Evolutionary conservation across 164 flowering plant genomes (phyloP).

Genomic region (Aristolochia contorta): DNA sequence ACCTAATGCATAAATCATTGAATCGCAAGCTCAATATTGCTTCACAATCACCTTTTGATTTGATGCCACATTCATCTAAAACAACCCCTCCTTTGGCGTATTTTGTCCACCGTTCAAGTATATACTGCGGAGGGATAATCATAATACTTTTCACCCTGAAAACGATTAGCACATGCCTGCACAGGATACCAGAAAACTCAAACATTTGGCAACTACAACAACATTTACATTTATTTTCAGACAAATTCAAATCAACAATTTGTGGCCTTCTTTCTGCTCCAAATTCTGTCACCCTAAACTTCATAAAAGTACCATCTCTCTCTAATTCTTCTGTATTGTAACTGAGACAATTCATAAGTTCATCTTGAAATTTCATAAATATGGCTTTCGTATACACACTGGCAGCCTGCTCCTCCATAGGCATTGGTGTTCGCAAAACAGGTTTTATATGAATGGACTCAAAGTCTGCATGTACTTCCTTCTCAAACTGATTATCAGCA

Average conservation of each 20-base stretch:
- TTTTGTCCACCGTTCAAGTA: constrained; percentile 4
- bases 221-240: background rate
- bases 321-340: background rate
- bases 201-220: constrained; percentile 4
- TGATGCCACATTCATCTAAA: background rate
- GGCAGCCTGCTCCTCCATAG: constrained; percentile 1
- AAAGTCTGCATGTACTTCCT: constrained; percentile 5
- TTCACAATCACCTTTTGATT: background rate
- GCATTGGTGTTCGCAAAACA: background rate
- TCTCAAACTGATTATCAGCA: background rate
- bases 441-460: constrained; percentile 1
- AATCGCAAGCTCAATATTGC: background rate
- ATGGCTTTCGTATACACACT: constrained; percentile 1
- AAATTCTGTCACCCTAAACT: background rate
- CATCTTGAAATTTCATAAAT: constrained; percentile 4
- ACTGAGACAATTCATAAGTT: background rate
- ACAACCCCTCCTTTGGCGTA: background rate
- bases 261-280: background rate
- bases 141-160: background rate
- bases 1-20: background rate
- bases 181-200: constrained; percentile 1
- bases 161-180: constrained; percentile 5
- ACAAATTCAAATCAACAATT: background rate
- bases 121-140: constrained; percentile 2
- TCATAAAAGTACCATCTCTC: background rate